Evolutionary conservation across 2,329 filamentous ascomycete species (phyloP), one percentile per base, ranked within the genome.

Genomic region (Ophiocordyceps camponoti-saundersi): DNA sequence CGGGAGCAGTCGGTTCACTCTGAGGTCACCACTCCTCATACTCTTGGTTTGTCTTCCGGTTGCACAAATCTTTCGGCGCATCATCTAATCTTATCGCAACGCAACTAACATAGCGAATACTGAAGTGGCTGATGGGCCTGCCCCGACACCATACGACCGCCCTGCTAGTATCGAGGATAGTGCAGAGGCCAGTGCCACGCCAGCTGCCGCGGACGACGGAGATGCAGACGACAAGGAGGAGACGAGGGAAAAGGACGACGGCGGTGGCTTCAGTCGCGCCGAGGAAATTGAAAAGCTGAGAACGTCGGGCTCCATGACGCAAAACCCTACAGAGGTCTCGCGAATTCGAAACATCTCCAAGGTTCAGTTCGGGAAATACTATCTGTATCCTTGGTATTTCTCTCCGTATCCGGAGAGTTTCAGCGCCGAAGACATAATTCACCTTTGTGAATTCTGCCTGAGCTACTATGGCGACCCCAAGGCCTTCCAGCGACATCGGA

Each of bases 371-470:
- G 93, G 92, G 42, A 80, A 82, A 55, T 83, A 80, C 60, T 87
- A 95, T 57, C 77, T 98, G 42, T 93, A 94, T 61, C 92, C 92
- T 0, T 98, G 92, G 92, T 98, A 98, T 64, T 98, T 98, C 67
- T 95, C 88, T 6, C 92, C 92, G 0, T 98, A 98, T 57, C 92
- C 92, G 0, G 84, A 93, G 58, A 72, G 80, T 2, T 96, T 94
- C 61, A 82, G 82, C 21, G 84, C 92, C 55, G 84, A 83, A 54
- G 92, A 98, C 54, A 74, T 92, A 52, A 85, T 96, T 53, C 95
- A 85, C 66, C 90, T 98, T 56, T 95, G 93, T 73, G 93, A 98
- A 62, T 95, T 95, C 65, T 98, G 92, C 58, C 73, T 98, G 22
- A 82, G 78, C 53, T 98, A 98, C 65, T 95, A 86, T 58, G 87